Conservation (phyloP, 257 asterid species). For the Schizonepeta tenuifolia region DNA sequence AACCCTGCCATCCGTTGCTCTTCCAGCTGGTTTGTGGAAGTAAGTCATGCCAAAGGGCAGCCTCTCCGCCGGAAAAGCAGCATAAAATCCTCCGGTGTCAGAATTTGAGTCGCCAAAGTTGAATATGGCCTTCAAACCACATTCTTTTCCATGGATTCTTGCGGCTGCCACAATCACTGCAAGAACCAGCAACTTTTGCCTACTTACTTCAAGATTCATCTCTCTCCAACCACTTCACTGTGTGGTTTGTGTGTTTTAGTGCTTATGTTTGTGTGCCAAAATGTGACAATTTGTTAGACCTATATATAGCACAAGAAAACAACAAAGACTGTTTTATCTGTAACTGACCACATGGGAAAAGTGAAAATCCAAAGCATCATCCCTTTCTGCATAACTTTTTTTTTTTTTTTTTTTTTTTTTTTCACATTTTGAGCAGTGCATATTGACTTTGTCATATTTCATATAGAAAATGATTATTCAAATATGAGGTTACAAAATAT, state of each 20-base stretch:
- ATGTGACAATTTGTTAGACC: neutral
- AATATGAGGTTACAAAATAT: neutral
- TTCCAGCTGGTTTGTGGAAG: constrained; percentile 70
- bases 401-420: neutral
- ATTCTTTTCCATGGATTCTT: constrained; percentile 41
- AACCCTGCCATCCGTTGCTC: constrained; percentile 89
- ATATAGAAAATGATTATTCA: neutral
- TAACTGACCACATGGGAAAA: constrained; percentile 37
- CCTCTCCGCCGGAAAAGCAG: constrained; percentile 73
- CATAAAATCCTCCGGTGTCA: constrained; percentile 78
- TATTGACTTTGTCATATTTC: neutral
- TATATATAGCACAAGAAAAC: constrained; percentile 36
- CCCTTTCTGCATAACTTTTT: constrained; percentile 4
- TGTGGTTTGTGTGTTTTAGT: constrained; percentile 1
- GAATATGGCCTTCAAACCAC: constrained; percentile 68
- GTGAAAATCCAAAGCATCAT: constrained; percentile 5
- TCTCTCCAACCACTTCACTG: neutral
- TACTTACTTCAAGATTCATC: constrained; percentile 31
- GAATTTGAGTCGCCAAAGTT: constrained; percentile 84
- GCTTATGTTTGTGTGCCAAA: constrained; percentile 24
- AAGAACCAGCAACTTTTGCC: constrained; percentile 33
- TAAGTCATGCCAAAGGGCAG: constrained; percentile 79
- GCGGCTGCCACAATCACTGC: constrained; percentile 35
- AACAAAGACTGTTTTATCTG: constrained; percentile 1
- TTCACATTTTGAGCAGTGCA: neutral